These are phyloP conservation scores for Rutstroemia sydowiana DNA, from an alignment of 2,329 filamentous ascomycete species.

Conservation along the genomic window DNA sequence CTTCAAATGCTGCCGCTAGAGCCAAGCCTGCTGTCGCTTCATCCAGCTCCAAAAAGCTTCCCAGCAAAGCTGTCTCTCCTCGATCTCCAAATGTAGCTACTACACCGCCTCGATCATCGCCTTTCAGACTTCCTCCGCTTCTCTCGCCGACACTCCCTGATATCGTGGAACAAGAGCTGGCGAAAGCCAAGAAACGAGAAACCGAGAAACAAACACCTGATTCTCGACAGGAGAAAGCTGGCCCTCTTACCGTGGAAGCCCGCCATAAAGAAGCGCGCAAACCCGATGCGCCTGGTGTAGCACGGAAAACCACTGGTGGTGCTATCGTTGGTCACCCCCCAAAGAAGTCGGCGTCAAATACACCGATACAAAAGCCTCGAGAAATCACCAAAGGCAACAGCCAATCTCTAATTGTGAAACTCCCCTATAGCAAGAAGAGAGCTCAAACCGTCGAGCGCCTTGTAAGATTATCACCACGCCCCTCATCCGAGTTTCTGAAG, in stretches of 20 bases:
- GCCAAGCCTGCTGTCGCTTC: constrained; percentile 8
- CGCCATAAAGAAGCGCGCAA: constrained; percentile 28
- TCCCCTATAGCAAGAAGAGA: constrained; percentile 26
- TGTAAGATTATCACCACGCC: constrained; percentile 17
- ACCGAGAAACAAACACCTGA: constrained; percentile 14
- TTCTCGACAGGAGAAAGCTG: constrained; percentile 3
- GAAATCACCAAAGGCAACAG: constrained; percentile 8
- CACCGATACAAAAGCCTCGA: constrained; percentile 11
- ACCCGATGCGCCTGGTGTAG: constrained; percentile 28
- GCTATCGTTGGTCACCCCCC: constrained; percentile 27
- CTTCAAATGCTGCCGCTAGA: constrained; percentile 18
- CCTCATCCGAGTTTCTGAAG: constrained; percentile 12
- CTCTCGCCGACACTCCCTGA: constrained; percentile 28
- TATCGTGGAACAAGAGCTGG: constrained; percentile 26
- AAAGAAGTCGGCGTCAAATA: constrained; percentile 21
- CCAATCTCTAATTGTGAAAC: constrained; percentile 22
- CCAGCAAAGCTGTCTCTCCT: not conserved
- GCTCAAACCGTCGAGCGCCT: constrained; percentile 24
- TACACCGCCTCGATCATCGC: constrained; percentile 4
- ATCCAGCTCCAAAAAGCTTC: constrained; percentile 1
- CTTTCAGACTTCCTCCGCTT: constrained; percentile 23
- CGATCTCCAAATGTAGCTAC: constrained; percentile 10
- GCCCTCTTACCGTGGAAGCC: constrained; percentile 24
- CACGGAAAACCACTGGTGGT: constrained; percentile 25
- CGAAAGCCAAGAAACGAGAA: constrained; percentile 12